Base-by-base conservation (phyloP, 2,329 filamentous ascomycete species). In the Dactylellina drechsleri region DNA sequence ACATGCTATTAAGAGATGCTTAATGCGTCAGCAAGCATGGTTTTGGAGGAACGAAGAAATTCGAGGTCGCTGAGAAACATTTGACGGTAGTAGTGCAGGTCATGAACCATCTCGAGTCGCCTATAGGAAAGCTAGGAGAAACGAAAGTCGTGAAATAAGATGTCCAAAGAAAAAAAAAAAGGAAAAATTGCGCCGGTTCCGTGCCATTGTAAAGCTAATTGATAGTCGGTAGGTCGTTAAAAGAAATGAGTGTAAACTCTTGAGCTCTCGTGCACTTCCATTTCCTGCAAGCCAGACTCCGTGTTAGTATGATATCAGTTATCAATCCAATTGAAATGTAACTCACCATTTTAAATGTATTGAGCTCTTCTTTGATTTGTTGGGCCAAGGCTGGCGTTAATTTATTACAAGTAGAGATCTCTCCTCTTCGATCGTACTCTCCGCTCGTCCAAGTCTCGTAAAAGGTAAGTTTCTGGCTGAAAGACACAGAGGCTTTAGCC, bases 161-260 rank as follows among this genome's bases (percentile, higher is more conserved):
- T 77, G 74, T 75, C 74, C 74, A 45, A 68, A 71, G 43, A 47
- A 47, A 47, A 10, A 45, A 10, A 10, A 16, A 18, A 47, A 47
- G 43, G 40, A 43, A 68, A 77, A 72, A 47, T 76, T 76, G 68
- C 77, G 77, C 75, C 68, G 60, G 76, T 59, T 77, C 73, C 73
- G 65, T 78, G 70, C 66, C 72, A 36, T 73, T 71, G 56, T 73
- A 78, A 71, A 73, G 67, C 59, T 62, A 72, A 59, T 77, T 77
- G 72, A 54, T 77, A 54, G 56, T 54, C 20, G 31, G 76, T 70
- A 65, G 68, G 78, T 86, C 84, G 83, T 94, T 88, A 99, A 86
- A 99, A 98, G 87, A 99, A 99, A 87, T 99, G 95, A 80, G 95
- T 99, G 86, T 99, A 97, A 81, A 97, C 93, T 85, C 98, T 99